Conservation (phyloP, 1,284 basidiomycete species). For the Heterobasidion irregulare region DNA sequence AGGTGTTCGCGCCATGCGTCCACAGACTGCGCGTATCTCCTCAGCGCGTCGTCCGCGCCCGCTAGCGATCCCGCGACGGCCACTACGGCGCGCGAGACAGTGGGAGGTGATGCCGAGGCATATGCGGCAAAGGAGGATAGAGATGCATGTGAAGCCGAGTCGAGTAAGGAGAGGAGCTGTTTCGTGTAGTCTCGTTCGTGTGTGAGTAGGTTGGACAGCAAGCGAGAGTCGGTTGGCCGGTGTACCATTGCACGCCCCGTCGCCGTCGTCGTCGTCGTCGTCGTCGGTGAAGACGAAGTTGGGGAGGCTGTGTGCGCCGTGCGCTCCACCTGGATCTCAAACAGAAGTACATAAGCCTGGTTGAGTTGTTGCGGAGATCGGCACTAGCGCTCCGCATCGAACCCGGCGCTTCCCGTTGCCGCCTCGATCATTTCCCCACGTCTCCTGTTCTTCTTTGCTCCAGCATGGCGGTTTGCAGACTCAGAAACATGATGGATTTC, state of each 20-base stretch:
- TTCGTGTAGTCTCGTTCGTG: constrained; percentile 68
- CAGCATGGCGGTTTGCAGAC: too few species aligned
- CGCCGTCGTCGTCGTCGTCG: too few species aligned
- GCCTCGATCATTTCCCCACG: too few species aligned
- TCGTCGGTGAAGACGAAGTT: too few species aligned
- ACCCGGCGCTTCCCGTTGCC: too few species aligned
- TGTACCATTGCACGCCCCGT: neutral
- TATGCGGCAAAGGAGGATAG: constrained; percentile 65
- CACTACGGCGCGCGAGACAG: constrained; percentile 47
- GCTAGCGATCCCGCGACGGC: constrained; percentile 51
- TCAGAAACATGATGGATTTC: too few species aligned
- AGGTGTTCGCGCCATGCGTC: constrained; percentile 61
- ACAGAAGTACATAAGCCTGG: too few species aligned
- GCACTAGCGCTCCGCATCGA: too few species aligned
- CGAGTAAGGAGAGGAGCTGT: constrained; percentile 45
- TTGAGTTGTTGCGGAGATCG: too few species aligned
- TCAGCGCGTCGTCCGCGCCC: constrained; percentile 59
- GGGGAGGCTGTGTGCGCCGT: too few species aligned
- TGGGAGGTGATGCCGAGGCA: constrained; percentile 54
- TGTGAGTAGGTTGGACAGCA: constrained; percentile 55
- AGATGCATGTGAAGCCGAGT: constrained; percentile 45
- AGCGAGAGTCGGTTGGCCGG: constrained; percentile 47
- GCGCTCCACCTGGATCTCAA: too few species aligned
- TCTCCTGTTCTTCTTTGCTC: too few species aligned
- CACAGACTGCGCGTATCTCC: constrained; percentile 47